These are phyloP conservation scores for Malania oleifera DNA, from an alignment of 164 flowering plant species.

Conservation along the genomic window DNA sequence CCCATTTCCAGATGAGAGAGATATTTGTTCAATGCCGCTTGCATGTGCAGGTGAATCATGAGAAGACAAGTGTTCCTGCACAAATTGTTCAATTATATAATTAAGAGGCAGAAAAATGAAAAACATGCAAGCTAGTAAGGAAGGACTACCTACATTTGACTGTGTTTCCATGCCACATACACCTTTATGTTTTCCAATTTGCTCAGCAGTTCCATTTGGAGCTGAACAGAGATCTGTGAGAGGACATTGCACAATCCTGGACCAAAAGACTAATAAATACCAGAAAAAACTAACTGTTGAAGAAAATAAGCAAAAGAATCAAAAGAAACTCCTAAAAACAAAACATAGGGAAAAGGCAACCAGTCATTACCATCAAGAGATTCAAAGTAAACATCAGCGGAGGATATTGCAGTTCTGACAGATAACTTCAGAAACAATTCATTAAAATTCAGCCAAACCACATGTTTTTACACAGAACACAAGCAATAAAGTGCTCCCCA, in stretches of 20 bases:
- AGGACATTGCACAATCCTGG: conserved; percentile 62
- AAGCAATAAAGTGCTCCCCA: no score
- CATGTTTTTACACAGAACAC: no score
- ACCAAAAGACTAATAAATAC: conserved; percentile 10
- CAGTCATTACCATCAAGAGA: no score
- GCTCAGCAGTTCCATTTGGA: conserved; percentile 22
- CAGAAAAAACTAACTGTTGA: no score
- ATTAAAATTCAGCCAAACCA: no score
- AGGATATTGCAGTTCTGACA: no score
- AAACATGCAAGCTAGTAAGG: conserved; percentile 1
- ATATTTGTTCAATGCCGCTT: conserved; percentile 24
- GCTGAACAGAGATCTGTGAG: conserved; percentile 35
- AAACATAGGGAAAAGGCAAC: not conserved
- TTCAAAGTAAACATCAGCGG: no score
- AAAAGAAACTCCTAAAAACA: not conserved
- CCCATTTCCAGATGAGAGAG: conserved; percentile 28
- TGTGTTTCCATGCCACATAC: conserved; percentile 10
- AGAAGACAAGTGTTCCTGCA: conserved; percentile 34
- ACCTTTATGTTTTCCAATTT: conserved; percentile 14
- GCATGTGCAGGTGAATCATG: conserved; percentile 8
- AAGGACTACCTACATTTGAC: conserved; percentile 16
- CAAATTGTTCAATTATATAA: conserved; percentile 1
- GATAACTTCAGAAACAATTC: no score
- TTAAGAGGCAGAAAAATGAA: conserved; percentile 11
- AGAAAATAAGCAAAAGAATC: no score